Percentiles rank a stretch among this genome's conserved stretches.
These are phyloP conservation scores for Passalora sequoiae DNA, from an alignment of 2,329 filamentous ascomycete species.

Conservation along the genomic window DNA sequence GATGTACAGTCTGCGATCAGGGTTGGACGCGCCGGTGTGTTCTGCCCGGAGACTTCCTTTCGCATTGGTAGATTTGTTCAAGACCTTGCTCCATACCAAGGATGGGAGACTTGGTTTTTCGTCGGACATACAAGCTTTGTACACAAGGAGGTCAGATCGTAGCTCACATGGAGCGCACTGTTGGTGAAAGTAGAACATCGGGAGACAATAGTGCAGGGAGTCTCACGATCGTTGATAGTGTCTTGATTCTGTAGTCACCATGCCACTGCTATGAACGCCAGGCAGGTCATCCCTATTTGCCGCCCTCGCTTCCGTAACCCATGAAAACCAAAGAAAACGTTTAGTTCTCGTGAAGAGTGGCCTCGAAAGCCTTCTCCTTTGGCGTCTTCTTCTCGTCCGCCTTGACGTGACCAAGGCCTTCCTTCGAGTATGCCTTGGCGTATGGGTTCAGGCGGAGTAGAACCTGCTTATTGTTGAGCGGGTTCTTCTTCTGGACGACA, in stretches of 20 bases:
- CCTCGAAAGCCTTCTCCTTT: constrained; percentile 49
- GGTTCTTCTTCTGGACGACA: constrained; percentile 99
- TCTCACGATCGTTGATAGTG: neutral
- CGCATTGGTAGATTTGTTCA: too few species aligned
- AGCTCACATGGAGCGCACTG: too few species aligned
- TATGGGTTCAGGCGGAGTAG: constrained; percentile 98
- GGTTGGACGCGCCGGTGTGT: too few species aligned
- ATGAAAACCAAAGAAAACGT: constrained; percentile 16
- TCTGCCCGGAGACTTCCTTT: too few species aligned
- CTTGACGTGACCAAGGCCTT: constrained; percentile 71
- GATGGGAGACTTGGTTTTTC: too few species aligned
- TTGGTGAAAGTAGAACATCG: constrained; percentile 56
- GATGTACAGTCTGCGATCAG: too few species aligned
- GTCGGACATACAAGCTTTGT: too few species aligned
- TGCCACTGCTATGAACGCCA: constrained; percentile 19
- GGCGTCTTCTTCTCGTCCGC: constrained; percentile 57
- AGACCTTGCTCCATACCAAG: too few species aligned
- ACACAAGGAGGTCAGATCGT: too few species aligned
- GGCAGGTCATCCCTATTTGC: constrained; percentile 20
- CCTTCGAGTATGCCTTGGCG: constrained; percentile 81
- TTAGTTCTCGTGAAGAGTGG: constrained; percentile 47
- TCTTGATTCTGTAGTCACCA: neutral
- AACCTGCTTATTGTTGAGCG: constrained; percentile 97
- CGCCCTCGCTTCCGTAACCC: constrained; percentile 19
- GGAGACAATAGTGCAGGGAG: constrained; percentile 38